A percentile compares a stretch with the other conserved stretches of the same genome.
Evolutionary conservation across 2,329 filamentous ascomycete species (phyloP).

Genomic region (Cladosporium cucumerinum): DNA sequence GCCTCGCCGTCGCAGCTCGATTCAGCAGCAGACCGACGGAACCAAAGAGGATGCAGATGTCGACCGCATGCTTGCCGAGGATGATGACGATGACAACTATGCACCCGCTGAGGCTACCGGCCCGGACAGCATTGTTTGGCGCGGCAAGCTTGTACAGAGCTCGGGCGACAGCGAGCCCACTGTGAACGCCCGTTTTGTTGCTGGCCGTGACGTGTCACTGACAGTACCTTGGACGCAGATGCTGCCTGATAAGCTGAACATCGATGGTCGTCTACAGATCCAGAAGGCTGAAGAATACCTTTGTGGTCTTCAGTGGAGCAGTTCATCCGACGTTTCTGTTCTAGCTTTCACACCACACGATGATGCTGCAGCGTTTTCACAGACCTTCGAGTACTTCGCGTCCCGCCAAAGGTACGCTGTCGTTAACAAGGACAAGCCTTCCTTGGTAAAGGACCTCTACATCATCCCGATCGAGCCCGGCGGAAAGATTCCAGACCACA

Average conservation of each 20-base stretch:
- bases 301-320: constrained; percentile 77
- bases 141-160: constrained; percentile 57
- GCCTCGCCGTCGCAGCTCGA: constrained; percentile 40
- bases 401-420: constrained; percentile 83
- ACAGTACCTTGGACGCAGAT: constrained; percentile 71
- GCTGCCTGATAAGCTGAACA: constrained; percentile 65
- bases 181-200: constrained; percentile 77
- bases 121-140: constrained; percentile 73
- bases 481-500: constrained; percentile 71
- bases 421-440: constrained; percentile 58
- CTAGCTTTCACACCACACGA: constrained; percentile 66
- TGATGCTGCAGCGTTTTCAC: constrained; percentile 62
- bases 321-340: constrained; percentile 78
- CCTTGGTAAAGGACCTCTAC: constrained; percentile 82
- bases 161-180: constrained; percentile 40
- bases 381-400: constrained; percentile 83
- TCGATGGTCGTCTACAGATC: constrained; percentile 77
- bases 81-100: constrained; percentile 73
- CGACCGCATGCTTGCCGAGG: constrained; percentile 76
- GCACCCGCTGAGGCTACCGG: constrained; percentile 71
- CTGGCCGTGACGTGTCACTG: constrained; percentile 71
- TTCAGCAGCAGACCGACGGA: constrained; percentile 41
- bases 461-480: constrained; percentile 80
- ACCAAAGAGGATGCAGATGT: constrained; percentile 81
- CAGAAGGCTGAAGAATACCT: constrained; percentile 87